Base-by-base conservation (phyloP, 2,329 filamentous ascomycete species). In the Lachnellula subtilissima region DNA sequence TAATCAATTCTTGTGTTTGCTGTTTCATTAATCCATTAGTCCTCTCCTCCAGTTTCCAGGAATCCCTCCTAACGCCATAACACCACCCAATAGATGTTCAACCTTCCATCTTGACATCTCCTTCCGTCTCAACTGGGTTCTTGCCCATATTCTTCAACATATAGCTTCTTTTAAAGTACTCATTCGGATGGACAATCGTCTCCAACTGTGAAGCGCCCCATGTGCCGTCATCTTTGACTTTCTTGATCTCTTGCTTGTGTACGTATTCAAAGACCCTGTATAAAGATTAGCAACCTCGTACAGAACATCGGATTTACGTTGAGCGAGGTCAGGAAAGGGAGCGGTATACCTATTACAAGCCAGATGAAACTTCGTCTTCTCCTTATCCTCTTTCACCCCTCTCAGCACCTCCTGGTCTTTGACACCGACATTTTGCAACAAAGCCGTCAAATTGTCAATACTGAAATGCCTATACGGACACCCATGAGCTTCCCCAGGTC, bases 111-210 rank as follows among this genome's bases (percentile, higher is more conserved):
- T 81, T 80, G 35, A 80, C 73, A 58, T 85, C 81, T 28, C 69
- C 63, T 59, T 78, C 84, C 4, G 45, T 45, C 5, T 52, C 57
- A 11, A 32, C 46, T 5, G 56, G 53, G 11, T 57, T 61, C 52
- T 65, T 70, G 6, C 63, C 85, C 25, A 95, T 72, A 70, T 94
- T 89, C 77, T 91, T 96, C 59, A 99, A 75, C 64, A 95, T 68
- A 72, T 91, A 97, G 70, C 91, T 96, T 54, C 93, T 82, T 79
- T 96, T 97, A 74, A 97, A 99, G 74, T 97, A 99, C 62, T 93
- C 92, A 71, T 99, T 99, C 11, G 94, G 94, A 73, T 99, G 94
- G 22, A 96, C 86, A 69, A 99, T 96, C 0, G 93, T 97, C 73
- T 97, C 93, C 43, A 96, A 78, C 70, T 96, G 89, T 15, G 84